phyloP scores from a whole-genome alignment of 176 grass and related monocot genomes.

The Dactylis glomerata region DNA sequence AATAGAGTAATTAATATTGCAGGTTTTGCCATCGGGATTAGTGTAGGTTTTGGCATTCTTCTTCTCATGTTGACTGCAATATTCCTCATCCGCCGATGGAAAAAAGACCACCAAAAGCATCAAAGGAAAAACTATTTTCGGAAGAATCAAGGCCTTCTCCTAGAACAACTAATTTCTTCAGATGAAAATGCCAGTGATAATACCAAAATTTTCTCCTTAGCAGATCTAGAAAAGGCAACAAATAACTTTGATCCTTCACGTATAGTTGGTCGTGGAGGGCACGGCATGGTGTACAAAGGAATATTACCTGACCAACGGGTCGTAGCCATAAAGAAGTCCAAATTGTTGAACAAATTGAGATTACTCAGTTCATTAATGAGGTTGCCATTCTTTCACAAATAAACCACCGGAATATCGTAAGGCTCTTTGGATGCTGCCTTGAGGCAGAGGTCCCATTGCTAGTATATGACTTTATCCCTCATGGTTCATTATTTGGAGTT shows the following conservation, averaged over 20 bases:
- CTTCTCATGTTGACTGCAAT: too few species aligned
- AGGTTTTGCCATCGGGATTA: too few species aligned
- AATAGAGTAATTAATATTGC: too few species aligned
- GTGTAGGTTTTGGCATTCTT: too few species aligned
- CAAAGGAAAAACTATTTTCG: too few species aligned
- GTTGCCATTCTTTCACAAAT: constrained; percentile 45
- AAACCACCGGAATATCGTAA: constrained; percentile 42
- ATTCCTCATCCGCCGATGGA: too few species aligned
- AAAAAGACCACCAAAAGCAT: too few species aligned
- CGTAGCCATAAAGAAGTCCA: constrained; percentile 52
- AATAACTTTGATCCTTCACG: constrained; percentile 31
- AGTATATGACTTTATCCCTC: constrained; percentile 64
- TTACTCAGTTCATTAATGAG: constrained; percentile 57
- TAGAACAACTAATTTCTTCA: constrained; percentile 9
- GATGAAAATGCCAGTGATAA: neutral
- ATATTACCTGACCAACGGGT: constrained; percentile 24
- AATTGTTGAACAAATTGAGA: constrained; percentile 26
- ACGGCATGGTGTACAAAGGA: constrained; percentile 48
- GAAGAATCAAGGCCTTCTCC: constrained; percentile 26
- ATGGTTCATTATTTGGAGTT: constrained; percentile 28
- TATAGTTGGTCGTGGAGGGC: constrained; percentile 41
- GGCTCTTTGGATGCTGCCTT: constrained; percentile 47
- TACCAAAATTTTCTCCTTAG: constrained; percentile 42
- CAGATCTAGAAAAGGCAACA: constrained; percentile 51
- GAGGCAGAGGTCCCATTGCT: constrained; percentile 40